Percentiles rank a stretch among this genome's conserved stretches.
Conservation (phyloP, 1,284 basidiomycete genomes). For the Irpex sp. region DNA sequence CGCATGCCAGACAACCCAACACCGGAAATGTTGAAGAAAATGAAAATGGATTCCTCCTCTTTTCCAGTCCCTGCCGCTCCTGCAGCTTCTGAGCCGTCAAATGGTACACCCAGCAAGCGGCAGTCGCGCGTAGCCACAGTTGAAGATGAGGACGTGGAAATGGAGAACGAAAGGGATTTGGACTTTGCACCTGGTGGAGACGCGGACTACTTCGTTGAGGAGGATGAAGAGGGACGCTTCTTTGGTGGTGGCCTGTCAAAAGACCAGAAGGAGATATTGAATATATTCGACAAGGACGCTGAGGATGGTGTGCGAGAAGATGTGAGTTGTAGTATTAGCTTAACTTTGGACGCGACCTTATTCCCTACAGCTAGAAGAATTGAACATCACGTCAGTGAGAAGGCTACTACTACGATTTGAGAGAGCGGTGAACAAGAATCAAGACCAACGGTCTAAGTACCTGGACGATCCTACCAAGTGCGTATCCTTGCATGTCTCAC, state of each 20-base stretch:
- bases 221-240: conserved; percentile 91
- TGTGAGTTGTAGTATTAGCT: conserved; percentile 41
- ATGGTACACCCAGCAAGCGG: conserved; percentile 13
- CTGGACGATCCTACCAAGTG: conserved; percentile 89
- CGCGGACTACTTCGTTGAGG: conserved; percentile 85
- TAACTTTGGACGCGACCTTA: conserved; percentile 22
- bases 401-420: conserved; percentile 82
- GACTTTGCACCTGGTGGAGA: conserved; percentile 79
- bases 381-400: conserved; percentile 70
- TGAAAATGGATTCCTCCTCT: conserved; percentile 47
- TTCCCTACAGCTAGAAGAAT: conserved; percentile 49
- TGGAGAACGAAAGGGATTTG: conserved; percentile 37
- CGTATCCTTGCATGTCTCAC: conserved; percentile 19
- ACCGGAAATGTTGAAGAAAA: conserved; percentile 77
- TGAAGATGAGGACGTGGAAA: conserved; percentile 50
- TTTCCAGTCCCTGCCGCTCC: conserved; percentile 1
- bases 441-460: conserved; percentile 90
- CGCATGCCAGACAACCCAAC: conserved; percentile 82
- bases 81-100: conserved; percentile 5
- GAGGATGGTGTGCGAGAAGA: conserved; percentile 63
- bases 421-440: conserved; percentile 87
- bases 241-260: conserved; percentile 88
- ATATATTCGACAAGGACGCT: conserved; percentile 80
- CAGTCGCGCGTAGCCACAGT: conserved; percentile 47
- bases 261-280: conserved; percentile 87